These are phyloP conservation scores for Pelargonium myrrhifolium DNA, from an alignment of 441 rosid species.

Conservation along the genomic window DNA sequence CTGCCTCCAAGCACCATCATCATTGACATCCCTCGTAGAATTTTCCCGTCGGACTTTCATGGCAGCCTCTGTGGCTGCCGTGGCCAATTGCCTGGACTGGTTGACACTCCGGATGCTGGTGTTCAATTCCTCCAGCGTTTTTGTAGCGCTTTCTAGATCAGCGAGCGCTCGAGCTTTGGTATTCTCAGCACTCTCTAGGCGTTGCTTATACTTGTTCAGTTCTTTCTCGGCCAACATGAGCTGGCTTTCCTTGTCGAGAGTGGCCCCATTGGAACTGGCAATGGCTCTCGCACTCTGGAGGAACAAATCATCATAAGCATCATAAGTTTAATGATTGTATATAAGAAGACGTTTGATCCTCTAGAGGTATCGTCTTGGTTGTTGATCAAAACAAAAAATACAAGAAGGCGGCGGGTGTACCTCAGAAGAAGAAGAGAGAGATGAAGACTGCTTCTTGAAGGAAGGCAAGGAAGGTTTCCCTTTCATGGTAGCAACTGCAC, in stretches of 20 bases:
- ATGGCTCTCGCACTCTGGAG: conserved; percentile 8
- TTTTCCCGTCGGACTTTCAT: conserved; percentile 67
- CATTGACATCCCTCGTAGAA: conserved; percentile 33
- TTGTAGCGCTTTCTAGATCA: conserved; percentile 70
- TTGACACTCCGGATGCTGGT: conserved; percentile 44
- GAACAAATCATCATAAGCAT: not conserved
- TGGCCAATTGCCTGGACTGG: conserved; percentile 56
- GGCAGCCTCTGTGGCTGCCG: conserved; percentile 11
- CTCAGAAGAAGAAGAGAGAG: conserved; percentile 46
- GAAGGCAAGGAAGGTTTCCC: conserved; percentile 42
- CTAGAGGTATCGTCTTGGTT: too few relatives aligned
- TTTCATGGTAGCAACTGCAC: conserved; percentile 84
- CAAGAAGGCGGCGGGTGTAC: too few relatives aligned
- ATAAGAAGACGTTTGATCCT: not conserved
- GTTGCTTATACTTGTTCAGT: conserved; percentile 66
- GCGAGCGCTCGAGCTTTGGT: conserved; percentile 60
- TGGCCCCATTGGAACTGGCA: conserved; percentile 10
- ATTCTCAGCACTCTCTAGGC: conserved; percentile 61
- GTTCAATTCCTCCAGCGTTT: conserved; percentile 56
- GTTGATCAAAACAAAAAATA: too few relatives aligned
- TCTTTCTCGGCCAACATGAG: conserved; percentile 79
- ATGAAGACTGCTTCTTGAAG: conserved; percentile 45
- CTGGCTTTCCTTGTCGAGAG: conserved; percentile 73
- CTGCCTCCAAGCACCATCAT: conserved; percentile 39
- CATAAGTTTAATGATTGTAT: not conserved